A percentile compares a stretch with the other conserved stretches of the same genome.
Conservation (phyloP, 768 basidiomycete genomes). For the Hebeloma cylindrosporum region DNA sequence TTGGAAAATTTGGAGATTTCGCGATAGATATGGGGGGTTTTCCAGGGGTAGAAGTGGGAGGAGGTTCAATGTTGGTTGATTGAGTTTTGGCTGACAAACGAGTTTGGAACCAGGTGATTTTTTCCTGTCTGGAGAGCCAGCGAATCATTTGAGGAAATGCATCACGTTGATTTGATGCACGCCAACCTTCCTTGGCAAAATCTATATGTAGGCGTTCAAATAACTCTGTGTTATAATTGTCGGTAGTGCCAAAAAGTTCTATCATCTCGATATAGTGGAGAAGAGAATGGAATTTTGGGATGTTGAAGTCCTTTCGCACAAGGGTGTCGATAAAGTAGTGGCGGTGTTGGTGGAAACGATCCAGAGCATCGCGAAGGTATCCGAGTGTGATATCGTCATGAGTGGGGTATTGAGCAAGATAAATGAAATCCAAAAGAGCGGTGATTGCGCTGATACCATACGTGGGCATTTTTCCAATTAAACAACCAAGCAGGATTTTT, state of each 20-base stretch:
- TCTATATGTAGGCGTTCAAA: constrained; percentile 39
- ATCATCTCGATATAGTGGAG: constrained; percentile 25
- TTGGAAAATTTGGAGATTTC: constrained; percentile 9
- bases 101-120: constrained; percentile 16
- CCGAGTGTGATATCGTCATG: constrained; percentile 24
- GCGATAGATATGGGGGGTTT: constrained; percentile 5
- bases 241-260: constrained; percentile 25
- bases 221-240: constrained; percentile 33
- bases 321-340: constrained; percentile 11
- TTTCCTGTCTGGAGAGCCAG: constrained; percentile 37
- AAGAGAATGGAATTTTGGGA: constrained; percentile 27
- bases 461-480: constrained; percentile 20
- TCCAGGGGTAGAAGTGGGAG: neutral
- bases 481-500: constrained; percentile 28
- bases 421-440: constrained; percentile 32
- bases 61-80: neutral
- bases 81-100: neutral
- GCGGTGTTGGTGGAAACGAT: constrained; percentile 13
- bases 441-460: constrained; percentile 15
- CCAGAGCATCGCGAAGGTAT: constrained; percentile 10
- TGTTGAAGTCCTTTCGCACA: constrained; percentile 31
- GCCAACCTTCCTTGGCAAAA: constrained; percentile 33
- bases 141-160: constrained; percentile 36
- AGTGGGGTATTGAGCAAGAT: constrained; percentile 25
- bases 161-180: constrained; percentile 26